Conservation (phyloP, 768 basidiomycete species). For the Ephemerocybe angulata region DNA sequence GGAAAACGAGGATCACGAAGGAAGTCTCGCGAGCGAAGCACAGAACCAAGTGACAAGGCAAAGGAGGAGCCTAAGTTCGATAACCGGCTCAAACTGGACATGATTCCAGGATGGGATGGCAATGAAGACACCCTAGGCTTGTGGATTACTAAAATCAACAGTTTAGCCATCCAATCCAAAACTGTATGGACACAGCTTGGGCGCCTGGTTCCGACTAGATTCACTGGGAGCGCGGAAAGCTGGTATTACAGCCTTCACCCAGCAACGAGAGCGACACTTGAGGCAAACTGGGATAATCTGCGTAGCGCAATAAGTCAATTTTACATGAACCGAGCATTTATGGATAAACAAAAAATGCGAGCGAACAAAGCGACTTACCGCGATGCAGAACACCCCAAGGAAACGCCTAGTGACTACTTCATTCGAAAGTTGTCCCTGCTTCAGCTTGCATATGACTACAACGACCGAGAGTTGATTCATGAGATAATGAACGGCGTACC, state of each 20-base stretch:
- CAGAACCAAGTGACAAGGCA: too few relatives aligned
- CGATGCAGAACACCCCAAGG: conserved; percentile 12
- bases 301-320: conserved; percentile 21
- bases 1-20: background rate
- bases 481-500: conserved; percentile 35
- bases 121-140: conserved; percentile 22
- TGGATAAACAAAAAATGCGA: conserved; percentile 25
- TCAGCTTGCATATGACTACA: conserved; percentile 5
- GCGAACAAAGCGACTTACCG: conserved; percentile 18
- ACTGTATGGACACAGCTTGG: conserved; percentile 27
- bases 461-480: conserved; percentile 28
- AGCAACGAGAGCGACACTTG: conserved; percentile 8
- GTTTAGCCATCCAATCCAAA: conserved; percentile 13
- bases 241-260: conserved; percentile 29
- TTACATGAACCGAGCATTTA: conserved; percentile 30
- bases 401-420: conserved; percentile 33
- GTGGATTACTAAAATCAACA: conserved; percentile 29
- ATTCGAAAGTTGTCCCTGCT: conserved; percentile 28
- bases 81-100: conserved; percentile 25
- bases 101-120: conserved; percentile 31
- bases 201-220: conserved; percentile 24
- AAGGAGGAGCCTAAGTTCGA: conserved; percentile 22
- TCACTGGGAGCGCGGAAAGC: conserved; percentile 20
- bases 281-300: conserved; percentile 28
- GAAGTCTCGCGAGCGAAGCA: too few relatives aligned